phyloP scores from a whole-genome alignment of 202 grass and related monocot species.

The Cymbopogon flexuosus region DNA sequence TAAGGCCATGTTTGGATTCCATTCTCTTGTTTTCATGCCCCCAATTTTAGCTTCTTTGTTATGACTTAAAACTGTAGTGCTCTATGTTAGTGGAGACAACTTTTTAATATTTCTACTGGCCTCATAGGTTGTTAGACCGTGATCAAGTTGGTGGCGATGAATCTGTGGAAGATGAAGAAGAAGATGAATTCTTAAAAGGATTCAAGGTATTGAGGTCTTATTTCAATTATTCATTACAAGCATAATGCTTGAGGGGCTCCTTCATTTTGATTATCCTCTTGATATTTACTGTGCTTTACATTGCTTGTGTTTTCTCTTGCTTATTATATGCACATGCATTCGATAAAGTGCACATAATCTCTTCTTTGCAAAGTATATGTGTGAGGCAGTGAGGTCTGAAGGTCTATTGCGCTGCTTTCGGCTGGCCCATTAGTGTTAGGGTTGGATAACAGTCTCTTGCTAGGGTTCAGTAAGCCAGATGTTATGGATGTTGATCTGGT shows the following conservation, averaged over 20 bases:
- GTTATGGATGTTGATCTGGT: not conserved
- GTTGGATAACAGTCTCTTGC: too few relatives aligned
- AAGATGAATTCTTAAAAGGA: slow-evolving; percentile 88
- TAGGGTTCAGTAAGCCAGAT: not conserved
- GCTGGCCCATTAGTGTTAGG: too few relatives aligned
- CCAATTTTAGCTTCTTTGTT: not conserved
- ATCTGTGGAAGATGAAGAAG: slow-evolving; percentile 76
- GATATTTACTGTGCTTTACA: too few relatives aligned
- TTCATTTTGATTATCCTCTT: slow-evolving; percentile 19
- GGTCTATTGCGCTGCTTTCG: too few relatives aligned
- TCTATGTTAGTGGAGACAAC: not conserved
- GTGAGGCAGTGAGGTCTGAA: not conserved
- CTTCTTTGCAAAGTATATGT: slow-evolving; percentile 7
- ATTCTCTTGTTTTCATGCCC: not conserved
- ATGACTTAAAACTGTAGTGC: slow-evolving; percentile 2
- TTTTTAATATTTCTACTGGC: slow-evolving; percentile 23
- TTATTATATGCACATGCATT: not conserved
- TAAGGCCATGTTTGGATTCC: not conserved
- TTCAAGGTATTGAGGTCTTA: slow-evolving; percentile 65
- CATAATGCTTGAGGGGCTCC: not conserved
- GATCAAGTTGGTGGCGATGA: slow-evolving; percentile 83
- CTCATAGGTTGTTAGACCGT: slow-evolving; percentile 80
- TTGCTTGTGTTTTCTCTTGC: too few relatives aligned
- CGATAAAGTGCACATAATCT: not conserved
- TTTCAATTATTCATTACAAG: not conserved